Evolutionary conservation across 208 protist species (phyloP).

Genomic region (Leishmania aethiopica): DNA sequence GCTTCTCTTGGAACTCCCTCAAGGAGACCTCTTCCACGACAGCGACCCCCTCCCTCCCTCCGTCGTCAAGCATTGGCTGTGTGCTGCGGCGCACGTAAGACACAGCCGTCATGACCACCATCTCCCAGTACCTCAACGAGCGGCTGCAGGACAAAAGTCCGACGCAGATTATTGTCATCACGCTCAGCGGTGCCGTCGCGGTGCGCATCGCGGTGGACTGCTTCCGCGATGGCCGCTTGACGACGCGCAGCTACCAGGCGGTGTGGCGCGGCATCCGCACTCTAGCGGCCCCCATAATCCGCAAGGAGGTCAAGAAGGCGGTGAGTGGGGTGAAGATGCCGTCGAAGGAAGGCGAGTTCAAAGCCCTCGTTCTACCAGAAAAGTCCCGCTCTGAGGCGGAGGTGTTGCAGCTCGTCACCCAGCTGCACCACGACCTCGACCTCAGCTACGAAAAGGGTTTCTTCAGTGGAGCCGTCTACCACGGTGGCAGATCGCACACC

Average conservation of each 20-base stretch:
- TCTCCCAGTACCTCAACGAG: conserved; percentile 68
- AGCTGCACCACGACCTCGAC: conserved; percentile 72
- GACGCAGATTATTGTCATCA: conserved; percentile 61
- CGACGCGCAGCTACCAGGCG: conserved; percentile 51
- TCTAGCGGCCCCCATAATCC: conserved; percentile 65
- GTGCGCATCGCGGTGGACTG: conserved; percentile 45
- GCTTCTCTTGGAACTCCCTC: not conserved
- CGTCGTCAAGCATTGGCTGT: not conserved
- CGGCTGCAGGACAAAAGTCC: conserved; percentile 52
- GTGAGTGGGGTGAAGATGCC: conserved; percentile 65
- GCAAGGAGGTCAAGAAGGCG: conserved; percentile 44
- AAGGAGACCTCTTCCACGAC: not conserved
- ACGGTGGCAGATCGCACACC: conserved; percentile 83
- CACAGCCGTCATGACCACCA: conserved; percentile 33
- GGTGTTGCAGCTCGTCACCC: conserved; percentile 59
- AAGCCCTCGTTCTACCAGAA: conserved; percentile 58
- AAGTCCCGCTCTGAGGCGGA: conserved; percentile 52
- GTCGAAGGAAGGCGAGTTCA: conserved; percentile 67
- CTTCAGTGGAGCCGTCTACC: conserved; percentile 95
- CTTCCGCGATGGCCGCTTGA: conserved; percentile 53
- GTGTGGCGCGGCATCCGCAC: conserved; percentile 62
- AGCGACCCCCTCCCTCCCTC: too few relatives aligned
- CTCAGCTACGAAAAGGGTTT: conserved; percentile 66
- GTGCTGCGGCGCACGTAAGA: not conserved
- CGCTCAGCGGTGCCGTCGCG: conserved; percentile 38